A percentile compares a stretch with the other conserved stretches of the same genome.
Conservation (phyloP, 1,284 basidiomycete species). For the Paramarasmius palmivorus region DNA sequence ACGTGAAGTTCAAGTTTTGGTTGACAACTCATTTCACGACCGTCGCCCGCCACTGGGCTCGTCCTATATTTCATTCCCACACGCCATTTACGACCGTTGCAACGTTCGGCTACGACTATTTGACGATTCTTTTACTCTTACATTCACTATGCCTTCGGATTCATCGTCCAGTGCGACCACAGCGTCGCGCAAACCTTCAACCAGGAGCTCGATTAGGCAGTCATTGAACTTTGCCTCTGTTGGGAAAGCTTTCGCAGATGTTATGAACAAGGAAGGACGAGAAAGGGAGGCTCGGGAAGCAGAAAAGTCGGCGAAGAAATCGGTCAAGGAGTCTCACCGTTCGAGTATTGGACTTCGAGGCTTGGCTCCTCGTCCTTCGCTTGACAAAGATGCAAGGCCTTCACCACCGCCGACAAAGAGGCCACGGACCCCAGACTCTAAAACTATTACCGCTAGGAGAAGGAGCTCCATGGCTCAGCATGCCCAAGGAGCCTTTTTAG, state of each 20-base stretch:
- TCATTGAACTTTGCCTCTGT: slow-evolving; percentile 70
- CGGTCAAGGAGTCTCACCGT: slow-evolving; percentile 56
- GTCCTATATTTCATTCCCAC: neutral
- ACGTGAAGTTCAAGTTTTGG: neutral
- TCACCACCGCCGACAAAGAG: slow-evolving; percentile 36
- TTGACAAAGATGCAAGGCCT: slow-evolving; percentile 36
- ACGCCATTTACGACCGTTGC: slow-evolving; percentile 20
- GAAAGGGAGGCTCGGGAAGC: slow-evolving; percentile 28
- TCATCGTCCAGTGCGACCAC: slow-evolving; percentile 29
- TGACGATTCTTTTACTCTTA: slow-evolving; percentile 18
- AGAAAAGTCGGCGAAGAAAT: slow-evolving; percentile 52
- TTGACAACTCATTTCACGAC: neutral
- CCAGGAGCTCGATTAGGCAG: slow-evolving; percentile 65
- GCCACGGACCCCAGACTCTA: slow-evolving; percentile 43
- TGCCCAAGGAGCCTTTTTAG: neutral
- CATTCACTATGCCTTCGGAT: slow-evolving; percentile 45
- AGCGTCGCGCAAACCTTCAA: slow-evolving; percentile 42
- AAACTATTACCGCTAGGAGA: slow-evolving; percentile 40
- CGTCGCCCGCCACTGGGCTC: neutral
- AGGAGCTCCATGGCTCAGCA: slow-evolving; percentile 37
- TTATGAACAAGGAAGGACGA: slow-evolving; percentile 64
- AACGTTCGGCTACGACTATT: slow-evolving; percentile 17
- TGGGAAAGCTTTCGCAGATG: slow-evolving; percentile 74
- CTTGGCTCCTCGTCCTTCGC: slow-evolving; percentile 41
- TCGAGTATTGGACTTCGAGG: slow-evolving; percentile 46